A percentile compares a stretch with the other conserved stretches of the same genome.
These are phyloP conservation scores for Podaxis pistillaris DNA, from an alignment of 768 basidiomycete genomes.

Conservation along the genomic window DNA sequence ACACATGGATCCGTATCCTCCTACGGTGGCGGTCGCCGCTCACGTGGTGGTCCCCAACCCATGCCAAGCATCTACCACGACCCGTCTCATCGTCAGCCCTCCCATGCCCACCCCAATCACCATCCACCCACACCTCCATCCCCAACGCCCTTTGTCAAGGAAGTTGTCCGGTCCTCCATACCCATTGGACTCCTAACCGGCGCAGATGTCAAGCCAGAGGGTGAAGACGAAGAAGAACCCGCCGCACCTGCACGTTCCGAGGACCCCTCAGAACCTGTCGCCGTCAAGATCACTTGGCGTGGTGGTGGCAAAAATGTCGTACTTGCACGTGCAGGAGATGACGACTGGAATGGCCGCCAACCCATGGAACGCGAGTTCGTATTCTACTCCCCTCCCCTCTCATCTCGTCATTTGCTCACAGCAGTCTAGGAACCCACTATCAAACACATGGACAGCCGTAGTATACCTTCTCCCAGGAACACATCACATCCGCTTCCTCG, in stretches of 20 bases:
- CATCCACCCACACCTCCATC: slow-evolving; percentile 6
- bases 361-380: slow-evolving; percentile 65
- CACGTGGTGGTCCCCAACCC: slow-evolving; percentile 28
- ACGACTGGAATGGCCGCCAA: slow-evolving; percentile 72
- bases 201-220: slow-evolving; percentile 18
- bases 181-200: slow-evolving; percentile 49
- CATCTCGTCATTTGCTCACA: slow-evolving; percentile 9
- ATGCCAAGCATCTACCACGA: slow-evolving; percentile 47
- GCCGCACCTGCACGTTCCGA: slow-evolving; percentile 15
- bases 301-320: slow-evolving; percentile 62
- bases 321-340: slow-evolving; percentile 72
- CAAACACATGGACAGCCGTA: slow-evolving; percentile 33
- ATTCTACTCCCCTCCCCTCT: not conserved
- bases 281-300: slow-evolving; percentile 61
- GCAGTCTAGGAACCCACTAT: slow-evolving; percentile 27
- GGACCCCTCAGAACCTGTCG: slow-evolving; percentile 28
- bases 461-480: slow-evolving; percentile 78
- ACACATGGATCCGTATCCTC: slow-evolving; percentile 9
- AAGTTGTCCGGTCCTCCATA: slow-evolving; percentile 63
- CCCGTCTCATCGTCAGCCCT: slow-evolving; percentile 20
- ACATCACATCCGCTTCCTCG: slow-evolving; percentile 92
- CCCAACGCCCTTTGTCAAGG: slow-evolving; percentile 44
- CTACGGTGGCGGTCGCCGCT: slow-evolving; percentile 1
- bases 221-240: slow-evolving; percentile 14
- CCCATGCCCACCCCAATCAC: slow-evolving; percentile 9